Evolutionary conservation across 352 stramenopile genomes (phyloP).

Genomic region (Thalassiosira exigua): DNA sequence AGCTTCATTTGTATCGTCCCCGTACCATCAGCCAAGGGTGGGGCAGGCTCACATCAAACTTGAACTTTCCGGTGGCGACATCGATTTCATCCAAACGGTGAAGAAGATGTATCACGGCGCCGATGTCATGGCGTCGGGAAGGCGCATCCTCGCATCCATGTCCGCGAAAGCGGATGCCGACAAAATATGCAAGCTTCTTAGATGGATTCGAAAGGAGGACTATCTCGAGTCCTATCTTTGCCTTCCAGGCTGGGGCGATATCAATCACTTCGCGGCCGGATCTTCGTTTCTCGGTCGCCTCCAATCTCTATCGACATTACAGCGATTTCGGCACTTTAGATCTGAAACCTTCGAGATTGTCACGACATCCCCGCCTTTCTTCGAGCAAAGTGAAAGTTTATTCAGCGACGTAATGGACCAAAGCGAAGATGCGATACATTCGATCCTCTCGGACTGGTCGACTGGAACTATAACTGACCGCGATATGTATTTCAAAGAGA

Average conservation of each 20-base stretch:
- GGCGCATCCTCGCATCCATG: constrained; percentile 38
- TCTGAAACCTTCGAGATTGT: constrained; percentile 75
- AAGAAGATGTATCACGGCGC: constrained; percentile 75
- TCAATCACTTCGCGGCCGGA: constrained; percentile 55
- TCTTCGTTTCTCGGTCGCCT: constrained; percentile 71
- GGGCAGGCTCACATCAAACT: constrained; percentile 83
- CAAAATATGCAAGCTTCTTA: constrained; percentile 72
- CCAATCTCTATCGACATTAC: constrained; percentile 54
- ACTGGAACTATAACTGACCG: constrained; percentile 61
- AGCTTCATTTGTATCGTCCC: constrained; percentile 75
- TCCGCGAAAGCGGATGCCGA: constrained; percentile 57
- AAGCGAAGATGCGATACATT: constrained; percentile 70
- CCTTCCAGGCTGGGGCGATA: constrained; percentile 61
- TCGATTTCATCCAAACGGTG: constrained; percentile 72
- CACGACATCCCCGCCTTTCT: constrained; percentile 43
- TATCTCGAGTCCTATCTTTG: constrained; percentile 75
- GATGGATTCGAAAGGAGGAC: constrained; percentile 69
- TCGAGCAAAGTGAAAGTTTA: constrained; percentile 57
- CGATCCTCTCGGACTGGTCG: constrained; percentile 64
- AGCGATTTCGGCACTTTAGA: constrained; percentile 78
- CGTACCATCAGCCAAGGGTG: constrained; percentile 65
- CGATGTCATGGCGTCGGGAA: constrained; percentile 32
- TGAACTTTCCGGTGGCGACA: constrained; percentile 71
- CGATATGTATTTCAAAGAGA: constrained; percentile 67
- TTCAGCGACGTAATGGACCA: constrained; percentile 71